Conservation (phyloP, 345 rosid genomes). For the Bruguiera sexangula region DNA sequence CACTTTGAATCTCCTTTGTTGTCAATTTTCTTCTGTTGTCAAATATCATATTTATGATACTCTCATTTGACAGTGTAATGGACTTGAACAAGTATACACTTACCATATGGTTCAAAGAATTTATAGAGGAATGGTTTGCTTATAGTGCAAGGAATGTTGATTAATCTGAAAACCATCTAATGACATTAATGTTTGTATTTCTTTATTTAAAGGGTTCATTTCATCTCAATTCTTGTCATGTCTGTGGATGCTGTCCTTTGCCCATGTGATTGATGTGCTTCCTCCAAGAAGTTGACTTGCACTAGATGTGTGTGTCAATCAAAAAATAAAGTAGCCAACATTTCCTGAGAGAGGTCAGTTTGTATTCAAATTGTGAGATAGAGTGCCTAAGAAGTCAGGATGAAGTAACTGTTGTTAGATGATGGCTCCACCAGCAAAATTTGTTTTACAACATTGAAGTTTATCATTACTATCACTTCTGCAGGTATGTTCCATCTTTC, state of each 20-base stretch:
- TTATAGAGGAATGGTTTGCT: no score
- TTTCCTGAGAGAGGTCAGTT: no score
- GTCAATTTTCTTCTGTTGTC: no score
- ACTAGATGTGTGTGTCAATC: no score
- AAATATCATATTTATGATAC: no score
- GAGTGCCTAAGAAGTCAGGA: neutral
- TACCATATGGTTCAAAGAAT: no score
- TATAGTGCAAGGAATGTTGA: no score
- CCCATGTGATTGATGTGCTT: neutral
- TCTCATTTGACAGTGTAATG: no score
- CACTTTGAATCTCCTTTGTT: no score
- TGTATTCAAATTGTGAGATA: neutral
- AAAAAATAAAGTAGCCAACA: no score
- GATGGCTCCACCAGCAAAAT: neutral
- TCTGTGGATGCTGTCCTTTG: neutral
- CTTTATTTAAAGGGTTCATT: neutral
- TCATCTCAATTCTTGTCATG: neutral
- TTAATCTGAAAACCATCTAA: no score
- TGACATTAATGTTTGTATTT: neutral
- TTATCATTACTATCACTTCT: slow-evolving; percentile 39
- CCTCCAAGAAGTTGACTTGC: neutral
- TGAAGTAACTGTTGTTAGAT: neutral
- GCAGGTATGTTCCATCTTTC: slow-evolving; percentile 99
- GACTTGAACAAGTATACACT: no score
- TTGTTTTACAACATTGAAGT: slow-evolving; percentile 25